These are phyloP conservation scores for Pinus albicaulis DNA, from an alignment of 75 land plant species.

Conservation along the genomic window DNA sequence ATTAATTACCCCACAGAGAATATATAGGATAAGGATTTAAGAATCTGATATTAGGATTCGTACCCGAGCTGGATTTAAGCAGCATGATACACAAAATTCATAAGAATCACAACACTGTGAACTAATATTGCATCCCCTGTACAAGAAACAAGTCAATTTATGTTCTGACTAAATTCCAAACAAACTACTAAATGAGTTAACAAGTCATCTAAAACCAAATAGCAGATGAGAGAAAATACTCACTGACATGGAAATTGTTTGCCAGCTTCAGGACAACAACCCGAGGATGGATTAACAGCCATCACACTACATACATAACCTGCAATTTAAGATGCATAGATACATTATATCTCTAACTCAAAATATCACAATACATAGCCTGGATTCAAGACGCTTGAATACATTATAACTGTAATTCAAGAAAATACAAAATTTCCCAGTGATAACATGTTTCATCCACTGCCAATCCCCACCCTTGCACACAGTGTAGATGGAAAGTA, in stretches of 20 bases:
- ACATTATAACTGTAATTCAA: not conserved
- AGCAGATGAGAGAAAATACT: conserved; percentile 24
- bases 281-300: conserved; percentile 47
- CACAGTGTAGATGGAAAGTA: not conserved
- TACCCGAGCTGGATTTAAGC: conserved; percentile 75
- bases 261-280: conserved; percentile 70
- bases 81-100: conserved; percentile 92
- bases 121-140: conserved; percentile 74
- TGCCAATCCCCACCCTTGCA: not conserved
- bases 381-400: no score
- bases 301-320: conserved; percentile 81
- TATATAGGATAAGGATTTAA: not conserved
- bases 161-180: not conserved
- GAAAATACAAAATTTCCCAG: not conserved
- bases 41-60: not conserved
- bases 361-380: no score
- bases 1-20: not conserved
- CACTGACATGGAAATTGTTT: conserved; percentile 79
- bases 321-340: conserved; percentile 19
- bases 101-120: conserved; percentile 85
- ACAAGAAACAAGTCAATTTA: conserved; percentile 2
- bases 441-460: not conserved
- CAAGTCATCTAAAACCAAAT: not conserved
- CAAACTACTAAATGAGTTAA: conserved; percentile 5
- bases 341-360: no score